Percentiles rank a stretch among this genome's conserved stretches.
Evolutionary conservation across 306 rosid species (phyloP).

Genomic region (Quercus dentata): DNA sequence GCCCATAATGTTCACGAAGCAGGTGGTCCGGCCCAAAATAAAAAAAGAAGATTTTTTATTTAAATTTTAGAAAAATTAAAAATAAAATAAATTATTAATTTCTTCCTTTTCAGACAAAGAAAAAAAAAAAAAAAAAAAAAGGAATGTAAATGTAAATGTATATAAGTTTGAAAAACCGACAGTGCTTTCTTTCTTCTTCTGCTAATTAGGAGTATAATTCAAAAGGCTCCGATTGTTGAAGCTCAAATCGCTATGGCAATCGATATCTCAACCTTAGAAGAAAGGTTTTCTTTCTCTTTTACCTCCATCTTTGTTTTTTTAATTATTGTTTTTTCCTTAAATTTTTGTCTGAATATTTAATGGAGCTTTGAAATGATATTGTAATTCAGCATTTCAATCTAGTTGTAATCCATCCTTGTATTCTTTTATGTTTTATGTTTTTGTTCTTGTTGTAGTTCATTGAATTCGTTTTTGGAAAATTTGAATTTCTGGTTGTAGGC

Average conservation of each 20-base stretch:
- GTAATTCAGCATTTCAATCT: background rate
- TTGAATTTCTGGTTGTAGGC: background rate
- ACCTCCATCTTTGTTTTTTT: background rate
- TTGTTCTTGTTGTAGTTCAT: background rate
- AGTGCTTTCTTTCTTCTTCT: background rate
- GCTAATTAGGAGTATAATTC: background rate
- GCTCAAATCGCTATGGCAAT: conserved; percentile 43
- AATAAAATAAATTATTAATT: too few species aligned
- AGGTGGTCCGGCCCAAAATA: too few species aligned
- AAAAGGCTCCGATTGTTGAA: background rate
- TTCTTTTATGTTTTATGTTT: background rate
- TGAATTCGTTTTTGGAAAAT: background rate
- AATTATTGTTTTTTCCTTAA: too few species aligned
- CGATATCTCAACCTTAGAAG: conserved; percentile 44
- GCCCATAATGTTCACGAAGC: too few species aligned
- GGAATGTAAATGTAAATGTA: background rate
- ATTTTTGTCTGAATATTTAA: background rate
- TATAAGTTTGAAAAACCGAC: background rate
- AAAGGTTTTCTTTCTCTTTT: conserved; percentile 36
- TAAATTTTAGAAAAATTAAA: too few species aligned
- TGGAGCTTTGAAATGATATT: background rate
- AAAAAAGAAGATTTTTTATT: too few species aligned
- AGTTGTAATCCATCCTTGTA: background rate
- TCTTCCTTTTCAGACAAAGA: too few species aligned
- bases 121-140: background rate